phyloP scores from a whole-genome alignment of 1,284 basidiomycete species.

The Sphagnurus paluster region DNA sequence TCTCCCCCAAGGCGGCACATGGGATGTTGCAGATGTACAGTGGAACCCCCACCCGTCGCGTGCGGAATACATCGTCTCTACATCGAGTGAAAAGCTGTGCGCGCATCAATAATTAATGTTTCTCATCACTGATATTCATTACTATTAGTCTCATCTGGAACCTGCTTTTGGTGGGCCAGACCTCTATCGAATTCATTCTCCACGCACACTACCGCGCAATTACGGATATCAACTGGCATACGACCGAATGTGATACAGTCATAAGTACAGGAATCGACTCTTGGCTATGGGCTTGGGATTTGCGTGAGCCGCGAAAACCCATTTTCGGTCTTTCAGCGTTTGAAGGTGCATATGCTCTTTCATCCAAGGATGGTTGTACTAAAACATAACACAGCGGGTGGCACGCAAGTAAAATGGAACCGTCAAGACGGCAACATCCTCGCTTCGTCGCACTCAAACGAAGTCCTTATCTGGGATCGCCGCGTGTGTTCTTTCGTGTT shows the following conservation, averaged over 20 bases:
- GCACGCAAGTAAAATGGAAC: conserved; percentile 97
- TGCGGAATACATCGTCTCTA: conserved; percentile 91
- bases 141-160: conserved; percentile 86
- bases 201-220: conserved; percentile 90
- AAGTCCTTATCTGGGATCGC: conserved; percentile 87
- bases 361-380: not conserved
- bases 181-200: conserved; percentile 77
- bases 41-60: conserved; percentile 92
- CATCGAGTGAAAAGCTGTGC: conserved; percentile 90
- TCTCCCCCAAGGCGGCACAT: conserved; percentile 92
- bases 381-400: conserved; percentile 55
- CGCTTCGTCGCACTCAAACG: conserved; percentile 84
- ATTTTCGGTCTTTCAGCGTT: conserved; percentile 78
- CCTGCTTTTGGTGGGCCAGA: conserved; percentile 68
- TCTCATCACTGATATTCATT: conserved; percentile 1
- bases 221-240: conserved; percentile 96
- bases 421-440: conserved; percentile 81
- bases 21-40: conserved; percentile 96
- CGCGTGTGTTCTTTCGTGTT: conserved; percentile 48
- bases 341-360: conserved; percentile 48
- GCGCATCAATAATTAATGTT: conserved; percentile 23
- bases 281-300: conserved; percentile 89
- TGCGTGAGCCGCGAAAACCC: conserved; percentile 64
- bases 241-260: conserved; percentile 75
- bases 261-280: conserved; percentile 79